Percentiles rank a stretch among this genome's conserved stretches.
phyloP scores from a whole-genome alignment of 345 rosid genomes.

The Carallia pectinifolia region DNA sequence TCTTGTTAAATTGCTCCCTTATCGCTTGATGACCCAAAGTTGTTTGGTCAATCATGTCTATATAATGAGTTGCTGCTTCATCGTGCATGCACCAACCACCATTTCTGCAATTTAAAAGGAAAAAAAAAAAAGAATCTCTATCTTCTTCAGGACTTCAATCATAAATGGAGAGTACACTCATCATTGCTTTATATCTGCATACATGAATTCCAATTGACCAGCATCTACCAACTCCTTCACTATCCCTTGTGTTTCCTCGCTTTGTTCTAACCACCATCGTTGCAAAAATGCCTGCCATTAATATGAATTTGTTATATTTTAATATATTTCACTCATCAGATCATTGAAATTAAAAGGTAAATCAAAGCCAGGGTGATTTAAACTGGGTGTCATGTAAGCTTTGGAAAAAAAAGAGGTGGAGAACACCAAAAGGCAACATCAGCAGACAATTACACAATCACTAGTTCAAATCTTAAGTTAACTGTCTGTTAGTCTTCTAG shows the following conservation, averaged over 20 bases:
- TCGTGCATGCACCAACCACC: constrained; percentile 98
- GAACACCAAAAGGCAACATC: too few species aligned
- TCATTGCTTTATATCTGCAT: constrained; percentile 27
- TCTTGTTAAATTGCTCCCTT: constrained; percentile 55
- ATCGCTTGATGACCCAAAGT: constrained; percentile 69
- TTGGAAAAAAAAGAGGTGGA: too few species aligned
- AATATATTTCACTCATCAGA: too few species aligned
- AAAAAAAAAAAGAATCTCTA: neutral
- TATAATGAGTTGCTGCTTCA: constrained; percentile 75
- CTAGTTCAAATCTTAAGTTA: too few species aligned
- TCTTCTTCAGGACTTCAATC: neutral
- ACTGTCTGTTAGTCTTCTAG: too few species aligned
- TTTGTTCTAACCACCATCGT: constrained; percentile 81
- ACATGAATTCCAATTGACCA: constrained; percentile 80
- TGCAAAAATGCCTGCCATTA: constrained; percentile 66
- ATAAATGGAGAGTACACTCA: neutral
- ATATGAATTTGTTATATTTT: constrained; percentile 13
- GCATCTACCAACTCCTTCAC: constrained; percentile 60
- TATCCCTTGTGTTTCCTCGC: constrained; percentile 51
- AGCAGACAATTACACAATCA: too few species aligned
- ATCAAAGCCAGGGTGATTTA: too few species aligned
- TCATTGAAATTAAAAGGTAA: too few species aligned
- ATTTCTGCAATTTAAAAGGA: constrained; percentile 47
- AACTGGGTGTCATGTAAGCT: too few species aligned
- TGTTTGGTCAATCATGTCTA: constrained; percentile 95